Evolutionary conservation across 257 asterid species (phyloP), one percentile per base, ranked within the genome.

Genomic region (Solanum sparsipilum): DNA sequence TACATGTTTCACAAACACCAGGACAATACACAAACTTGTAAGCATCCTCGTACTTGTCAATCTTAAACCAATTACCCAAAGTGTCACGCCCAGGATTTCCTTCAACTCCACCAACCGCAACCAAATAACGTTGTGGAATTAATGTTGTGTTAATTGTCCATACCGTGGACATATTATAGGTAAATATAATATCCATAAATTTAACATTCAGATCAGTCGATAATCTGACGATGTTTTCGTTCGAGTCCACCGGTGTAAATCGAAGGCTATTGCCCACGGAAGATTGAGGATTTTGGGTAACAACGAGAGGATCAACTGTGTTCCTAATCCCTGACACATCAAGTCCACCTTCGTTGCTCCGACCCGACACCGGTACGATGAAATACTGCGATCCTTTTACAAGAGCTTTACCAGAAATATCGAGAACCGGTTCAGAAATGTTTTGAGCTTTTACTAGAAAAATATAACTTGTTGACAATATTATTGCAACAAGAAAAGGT

Each of bases 11-110:
- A 86, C 90, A 88, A 36, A 88, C 90, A 1, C 76, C 78, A 8
- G 90, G 88, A 44, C 90, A 84, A 82, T 29, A 84, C 36, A 84
- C 87, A 88, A 88, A 21, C 75, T 88, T 88, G 71, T 65, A 84
- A 8, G 58, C 84, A 27, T 48, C 86, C 39, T 76, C 78, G 27
- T 27, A 44, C 31, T 23, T 72, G 0, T 86, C 73, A 73, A 86
- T 86, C 74, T 8, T 73, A 3, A 86, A 86, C 88, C 84, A 86
- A 36, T 48, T 86, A 34, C 39, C 25, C 38, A 76, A 7, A 84
- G 87, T 85, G 4, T 84, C 52, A 41, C 84, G 52, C 5, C 88
- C 88, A 9, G 91, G 88, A 78, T 89, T 84, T 36, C 89, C 89
- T 39, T 31, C 73, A 36, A 56, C 87, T 38, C 91, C 91, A 16